Base-by-base conservation (phyloP, 1,139 yeast genomes). In the Hemisphaericaspora subhashii region DNA sequence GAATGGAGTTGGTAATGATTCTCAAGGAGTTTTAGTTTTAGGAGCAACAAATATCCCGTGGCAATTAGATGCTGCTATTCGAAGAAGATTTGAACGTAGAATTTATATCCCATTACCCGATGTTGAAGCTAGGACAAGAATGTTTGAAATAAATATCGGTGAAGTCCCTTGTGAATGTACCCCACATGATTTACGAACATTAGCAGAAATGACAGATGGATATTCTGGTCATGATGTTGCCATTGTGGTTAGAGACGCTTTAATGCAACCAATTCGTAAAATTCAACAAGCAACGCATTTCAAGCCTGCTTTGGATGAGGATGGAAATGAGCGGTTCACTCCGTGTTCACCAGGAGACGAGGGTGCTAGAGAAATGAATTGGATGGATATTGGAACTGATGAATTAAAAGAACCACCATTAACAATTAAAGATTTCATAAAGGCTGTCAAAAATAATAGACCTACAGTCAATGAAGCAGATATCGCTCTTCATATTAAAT, bases 21-120 rank as follows among this genome's bases (percentile, higher is more conserved):
- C 96, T 1, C 75, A 77, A 37, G 98, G 99, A 7, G 98, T 94
- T 2, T 70, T 94, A 31, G 98, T 94, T 0, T 71, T 94, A 37
- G 99, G 98, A 18, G 99, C 99, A 2, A 94, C 99, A 4, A 94
- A 94, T 60, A 92, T 94, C 43, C 98, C 98, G 14, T 94, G 98
- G 98, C 97, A 92, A 66, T 73, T 94, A 49, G 99, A 94, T 63
- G 90, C 98, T 33, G 99, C 98, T 5, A 88, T 94, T 38, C 79
- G 98, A 61, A 83, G 99, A 68, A 83, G 98, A 68, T 94, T 94
- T 55, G 98, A 92, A 60, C 80, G 87, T 54, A 81, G 98, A 65
- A 92, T 94, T 39, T 94, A 94, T 59, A 94, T 94, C 48, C 85
- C 98, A 3, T 72, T 94, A 44, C 99, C 99, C 0, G 98, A 92